A percentile compares a stretch with the other conserved stretches of the same genome.
phyloP scores from a whole-genome alignment of 2,329 filamentous ascomycete genomes.

The Microsporum audouinii region DNA sequence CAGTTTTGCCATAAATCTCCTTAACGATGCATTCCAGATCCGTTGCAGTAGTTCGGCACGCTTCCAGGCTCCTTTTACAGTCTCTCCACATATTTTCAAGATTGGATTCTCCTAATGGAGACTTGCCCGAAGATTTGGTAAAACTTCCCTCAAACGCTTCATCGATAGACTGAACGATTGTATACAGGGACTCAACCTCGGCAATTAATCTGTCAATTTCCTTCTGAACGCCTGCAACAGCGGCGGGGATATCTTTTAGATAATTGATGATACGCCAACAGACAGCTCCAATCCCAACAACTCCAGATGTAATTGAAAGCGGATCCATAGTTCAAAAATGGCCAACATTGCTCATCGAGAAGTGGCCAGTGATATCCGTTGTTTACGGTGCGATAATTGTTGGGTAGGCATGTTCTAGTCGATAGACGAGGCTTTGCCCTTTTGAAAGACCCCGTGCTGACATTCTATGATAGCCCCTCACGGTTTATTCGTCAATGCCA shows the following conservation, averaged over 20 bases:
- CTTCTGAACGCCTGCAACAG: conserved; percentile 8
- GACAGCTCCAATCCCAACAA: conserved; percentile 10
- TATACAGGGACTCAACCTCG: conserved; percentile 12
- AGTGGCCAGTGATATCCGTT: too few relatives aligned
- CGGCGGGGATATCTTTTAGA: conserved; percentile 9
- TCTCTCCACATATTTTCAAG: conserved; percentile 6
- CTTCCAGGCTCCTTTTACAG: neutral
- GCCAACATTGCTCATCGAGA: neutral
- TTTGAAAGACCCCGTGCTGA: too few relatives aligned
- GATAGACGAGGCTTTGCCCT: too few relatives aligned
- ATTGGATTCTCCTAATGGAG: neutral
- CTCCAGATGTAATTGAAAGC: conserved; percentile 11
- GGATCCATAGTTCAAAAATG: conserved; percentile 9
- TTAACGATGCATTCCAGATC: too few relatives aligned
- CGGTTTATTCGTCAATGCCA: too few relatives aligned
- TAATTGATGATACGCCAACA: conserved; percentile 12
- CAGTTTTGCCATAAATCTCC: too few relatives aligned
- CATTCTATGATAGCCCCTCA: too few relatives aligned
- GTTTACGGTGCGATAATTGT: too few relatives aligned
- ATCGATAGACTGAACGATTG: conserved; percentile 9
- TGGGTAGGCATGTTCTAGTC: too few relatives aligned
- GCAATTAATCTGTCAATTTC: conserved; percentile 12
- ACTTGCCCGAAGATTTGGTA: too few relatives aligned
- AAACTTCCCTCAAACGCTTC: conserved; percentile 3
- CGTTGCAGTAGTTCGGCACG: too few relatives aligned